Percentiles rank a stretch among this genome's conserved stretches.
These are phyloP conservation scores for Helotiales sp. DNA, from an alignment of 2,329 filamentous ascomycete genomes.

Conservation along the genomic window DNA sequence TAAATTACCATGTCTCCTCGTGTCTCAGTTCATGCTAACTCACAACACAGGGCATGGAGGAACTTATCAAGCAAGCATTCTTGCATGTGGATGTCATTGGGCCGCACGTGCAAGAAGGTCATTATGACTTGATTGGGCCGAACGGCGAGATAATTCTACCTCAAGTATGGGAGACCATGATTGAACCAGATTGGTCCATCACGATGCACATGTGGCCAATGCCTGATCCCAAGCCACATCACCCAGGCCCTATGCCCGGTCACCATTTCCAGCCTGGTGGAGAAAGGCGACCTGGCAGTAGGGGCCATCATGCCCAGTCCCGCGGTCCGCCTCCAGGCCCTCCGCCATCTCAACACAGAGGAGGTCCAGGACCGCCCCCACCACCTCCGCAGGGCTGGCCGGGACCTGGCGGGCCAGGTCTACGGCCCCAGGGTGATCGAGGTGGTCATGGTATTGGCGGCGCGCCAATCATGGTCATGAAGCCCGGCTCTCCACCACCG, in stretches of 20 bases:
- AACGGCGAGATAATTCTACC: slow-evolving; percentile 82
- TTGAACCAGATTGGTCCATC: slow-evolving; percentile 74
- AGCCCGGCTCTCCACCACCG: slow-evolving; percentile 8
- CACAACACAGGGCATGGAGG: slow-evolving; percentile 71
- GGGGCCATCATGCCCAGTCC: slow-evolving; percentile 14
- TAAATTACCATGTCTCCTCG: slow-evolving; percentile 45
- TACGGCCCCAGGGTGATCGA: slow-evolving; percentile 3
- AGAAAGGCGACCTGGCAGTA: slow-evolving; percentile 3
- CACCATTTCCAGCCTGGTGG: slow-evolving; percentile 14
- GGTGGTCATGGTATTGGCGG: slow-evolving; percentile 12
- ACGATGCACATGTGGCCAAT: slow-evolving; percentile 69
- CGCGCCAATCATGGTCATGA: slow-evolving; percentile 22
- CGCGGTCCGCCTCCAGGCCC: slow-evolving; percentile 14
- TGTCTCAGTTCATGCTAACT: slow-evolving; percentile 28
- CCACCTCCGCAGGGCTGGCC: slow-evolving; percentile 19
- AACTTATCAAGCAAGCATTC: slow-evolving; percentile 83
- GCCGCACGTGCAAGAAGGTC: slow-evolving; percentile 73
- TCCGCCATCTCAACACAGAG: slow-evolving; percentile 16
- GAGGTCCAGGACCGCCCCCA: slow-evolving; percentile 12
- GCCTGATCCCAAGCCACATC: slow-evolving; percentile 41
- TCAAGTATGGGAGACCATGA: slow-evolving; percentile 76
- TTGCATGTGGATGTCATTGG: slow-evolving; percentile 75
- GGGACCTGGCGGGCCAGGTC: slow-evolving; percentile 6
- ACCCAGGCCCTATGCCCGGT: slow-evolving; percentile 18
- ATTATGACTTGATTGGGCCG: slow-evolving; percentile 78